Percentiles rank a stretch among this genome's conserved stretches.
These are phyloP conservation scores for Dothistroma septosporum DNA, from an alignment of 2,329 filamentous ascomycete species.

Conservation along the genomic window DNA sequence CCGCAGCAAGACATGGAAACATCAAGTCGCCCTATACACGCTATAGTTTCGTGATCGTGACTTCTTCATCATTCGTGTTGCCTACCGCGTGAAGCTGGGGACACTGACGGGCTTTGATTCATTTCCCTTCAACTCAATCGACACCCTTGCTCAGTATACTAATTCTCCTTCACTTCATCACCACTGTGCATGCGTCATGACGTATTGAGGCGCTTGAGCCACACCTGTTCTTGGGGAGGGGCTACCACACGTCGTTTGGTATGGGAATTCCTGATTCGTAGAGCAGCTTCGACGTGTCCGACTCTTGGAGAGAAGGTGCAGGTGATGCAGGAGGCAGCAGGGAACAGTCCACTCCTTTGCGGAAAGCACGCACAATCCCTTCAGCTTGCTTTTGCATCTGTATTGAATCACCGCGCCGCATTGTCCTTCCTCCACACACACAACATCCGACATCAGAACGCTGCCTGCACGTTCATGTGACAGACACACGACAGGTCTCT, in stretches of 20 bases:
- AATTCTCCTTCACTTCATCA: background rate
- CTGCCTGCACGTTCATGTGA: background rate
- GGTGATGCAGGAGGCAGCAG: background rate
- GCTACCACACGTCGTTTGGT: background rate
- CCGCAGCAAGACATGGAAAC: background rate
- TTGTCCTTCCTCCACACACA: background rate
- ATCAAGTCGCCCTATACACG: background rate
- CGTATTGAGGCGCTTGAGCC: background rate
- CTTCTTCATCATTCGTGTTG: too few relatives aligned
- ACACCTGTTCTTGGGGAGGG: background rate
- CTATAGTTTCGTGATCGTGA: too few relatives aligned
- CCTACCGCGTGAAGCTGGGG: too few relatives aligned
- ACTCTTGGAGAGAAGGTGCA: background rate
- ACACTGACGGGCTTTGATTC: too few relatives aligned
- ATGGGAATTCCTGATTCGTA: background rate
- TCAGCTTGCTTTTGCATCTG: background rate
- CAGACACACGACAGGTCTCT: background rate
- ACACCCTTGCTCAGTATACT: background rate
- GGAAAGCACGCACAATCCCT: background rate
- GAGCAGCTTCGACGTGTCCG: background rate
- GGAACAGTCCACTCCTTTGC: background rate
- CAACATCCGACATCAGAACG: background rate
- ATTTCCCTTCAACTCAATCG: too few relatives aligned
- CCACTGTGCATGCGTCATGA: background rate
- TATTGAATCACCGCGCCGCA: background rate